Conservation (phyloP, 2,329 filamentous ascomycete genomes). For the Pseudogymnoascus sp. region DNA sequence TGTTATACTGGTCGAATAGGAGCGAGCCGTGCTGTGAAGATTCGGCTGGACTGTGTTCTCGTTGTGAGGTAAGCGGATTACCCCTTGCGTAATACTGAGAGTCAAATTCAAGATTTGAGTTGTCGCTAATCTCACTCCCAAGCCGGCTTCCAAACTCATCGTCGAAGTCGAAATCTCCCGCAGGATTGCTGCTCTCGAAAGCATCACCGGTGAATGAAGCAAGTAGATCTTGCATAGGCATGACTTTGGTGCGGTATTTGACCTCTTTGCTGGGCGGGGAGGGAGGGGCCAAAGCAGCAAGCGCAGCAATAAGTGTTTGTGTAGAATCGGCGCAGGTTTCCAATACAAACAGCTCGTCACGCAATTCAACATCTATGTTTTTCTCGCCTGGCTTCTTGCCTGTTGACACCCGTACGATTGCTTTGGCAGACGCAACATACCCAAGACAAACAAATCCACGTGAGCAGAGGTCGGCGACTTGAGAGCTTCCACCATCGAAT, state of each 20-base stretch:
- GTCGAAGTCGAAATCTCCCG: conserved; percentile 55
- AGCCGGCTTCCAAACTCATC: conserved; percentile 52
- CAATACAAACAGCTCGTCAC: conserved; percentile 77
- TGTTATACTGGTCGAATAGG: conserved; percentile 20
- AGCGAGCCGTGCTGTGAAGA: conserved; percentile 15
- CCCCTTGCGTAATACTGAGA: conserved; percentile 41
- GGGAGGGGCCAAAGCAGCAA: conserved; percentile 75
- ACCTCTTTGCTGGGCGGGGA: conserved; percentile 71
- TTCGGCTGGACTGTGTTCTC: conserved; percentile 43
- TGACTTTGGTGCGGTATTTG: conserved; percentile 79
- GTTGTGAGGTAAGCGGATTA: conserved; percentile 20
- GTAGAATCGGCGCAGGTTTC: conserved; percentile 97
- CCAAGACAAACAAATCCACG: conserved; percentile 80
- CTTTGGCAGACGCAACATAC: conserved; percentile 74
- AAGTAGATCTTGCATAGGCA: conserved; percentile 80
- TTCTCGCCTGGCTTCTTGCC: conserved; percentile 51
- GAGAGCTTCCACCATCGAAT: conserved; percentile 31
- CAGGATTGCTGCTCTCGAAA: conserved; percentile 54
- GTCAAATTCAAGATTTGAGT: conserved; percentile 34
- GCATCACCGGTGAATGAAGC: conserved; percentile 85
- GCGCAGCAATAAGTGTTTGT: conserved; percentile 73
- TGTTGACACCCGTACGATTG: conserved; percentile 41
- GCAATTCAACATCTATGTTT: conserved; percentile 69
- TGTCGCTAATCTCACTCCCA: conserved; percentile 35
- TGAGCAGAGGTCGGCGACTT: conserved; percentile 49